phyloP scores from a whole-genome alignment of 768 basidiomycete species.

The Suillus fuscotomentosus region DNA sequence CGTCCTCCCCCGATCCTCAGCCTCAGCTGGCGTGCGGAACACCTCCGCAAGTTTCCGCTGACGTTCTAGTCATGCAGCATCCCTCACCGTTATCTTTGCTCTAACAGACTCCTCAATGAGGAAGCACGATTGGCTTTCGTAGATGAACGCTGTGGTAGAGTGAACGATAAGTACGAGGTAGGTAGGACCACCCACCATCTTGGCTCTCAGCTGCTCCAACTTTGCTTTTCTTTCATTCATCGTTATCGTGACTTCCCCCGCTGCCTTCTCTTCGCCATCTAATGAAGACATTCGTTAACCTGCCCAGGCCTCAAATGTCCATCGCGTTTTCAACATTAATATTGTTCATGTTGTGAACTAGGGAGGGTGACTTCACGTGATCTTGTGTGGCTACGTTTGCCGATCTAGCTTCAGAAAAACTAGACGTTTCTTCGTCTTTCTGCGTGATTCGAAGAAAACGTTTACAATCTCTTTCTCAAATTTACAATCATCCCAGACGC shows the following conservation, averaged over 20 bases:
- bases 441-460: constrained; percentile 24
- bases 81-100: background rate
- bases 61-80: constrained; percentile 30
- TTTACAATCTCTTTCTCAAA: constrained; percentile 9
- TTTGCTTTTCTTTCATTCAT: constrained; percentile 78
- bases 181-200: constrained; percentile 56
- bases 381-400: constrained; percentile 3
- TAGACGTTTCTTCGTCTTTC: constrained; percentile 31
- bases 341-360: background rate
- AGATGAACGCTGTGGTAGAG: constrained; percentile 59
- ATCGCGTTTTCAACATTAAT: background rate
- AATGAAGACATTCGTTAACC: background rate
- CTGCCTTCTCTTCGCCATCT: constrained; percentile 9
- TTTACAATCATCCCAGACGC: constrained; percentile 14
- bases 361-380: background rate
- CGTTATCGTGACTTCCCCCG: constrained; percentile 32
- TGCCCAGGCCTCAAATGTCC: background rate
- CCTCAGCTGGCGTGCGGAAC: constrained; percentile 80
- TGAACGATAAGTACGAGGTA: constrained; percentile 2
- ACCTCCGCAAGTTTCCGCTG: constrained; percentile 90
- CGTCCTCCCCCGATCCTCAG: constrained; percentile 85
- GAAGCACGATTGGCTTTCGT: constrained; percentile 78
- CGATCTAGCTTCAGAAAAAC: background rate
- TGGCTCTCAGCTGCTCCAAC: constrained; percentile 70
- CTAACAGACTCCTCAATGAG: constrained; percentile 69